A percentile compares a stretch with the other conserved stretches of the same genome.
Evolutionary conservation across 2,329 filamentous ascomycete species (phyloP).

Genomic region (Talaromyces sp.): DNA sequence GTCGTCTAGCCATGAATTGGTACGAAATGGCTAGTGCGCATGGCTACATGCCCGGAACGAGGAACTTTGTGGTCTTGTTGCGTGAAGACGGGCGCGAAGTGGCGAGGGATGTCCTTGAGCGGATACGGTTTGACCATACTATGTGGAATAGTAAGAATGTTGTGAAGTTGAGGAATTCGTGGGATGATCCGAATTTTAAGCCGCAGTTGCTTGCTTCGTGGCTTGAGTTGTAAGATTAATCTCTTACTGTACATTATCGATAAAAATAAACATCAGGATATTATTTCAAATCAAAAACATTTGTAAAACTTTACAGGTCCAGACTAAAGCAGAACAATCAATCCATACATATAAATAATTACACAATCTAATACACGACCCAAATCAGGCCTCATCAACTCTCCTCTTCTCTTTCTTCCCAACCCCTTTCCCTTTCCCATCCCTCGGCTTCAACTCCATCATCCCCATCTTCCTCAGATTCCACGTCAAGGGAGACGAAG

Average conservation of each 20-base stretch:
- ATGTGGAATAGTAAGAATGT: constrained; percentile 8
- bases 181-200: constrained; percentile 1
- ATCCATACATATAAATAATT: background rate
- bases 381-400: background rate
- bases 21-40: constrained; percentile 25
- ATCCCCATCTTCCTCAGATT: constrained; percentile 39
- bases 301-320: background rate
- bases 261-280: too few relatives aligned
- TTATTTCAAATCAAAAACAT: background rate
- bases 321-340: background rate
- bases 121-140: constrained; percentile 12
- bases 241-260: too few relatives aligned
- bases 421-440: constrained; percentile 32
- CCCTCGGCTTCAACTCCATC: constrained; percentile 38
- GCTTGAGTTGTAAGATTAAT: constrained; percentile 9
- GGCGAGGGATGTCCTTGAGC: constrained; percentile 7
- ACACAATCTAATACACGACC: background rate
- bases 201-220: constrained; percentile 6
- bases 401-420: constrained; percentile 20
- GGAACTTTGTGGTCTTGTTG: constrained; percentile 27
- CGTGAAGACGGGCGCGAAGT: constrained; percentile 23
- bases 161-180: constrained; percentile 4
- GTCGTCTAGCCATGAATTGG: constrained; percentile 30
- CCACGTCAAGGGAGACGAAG: constrained; percentile 36
- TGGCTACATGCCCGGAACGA: constrained; percentile 20